phyloP scores from a whole-genome alignment of 2,329 filamentous ascomycete species.

The Gaeumannomyces tritici region DNA sequence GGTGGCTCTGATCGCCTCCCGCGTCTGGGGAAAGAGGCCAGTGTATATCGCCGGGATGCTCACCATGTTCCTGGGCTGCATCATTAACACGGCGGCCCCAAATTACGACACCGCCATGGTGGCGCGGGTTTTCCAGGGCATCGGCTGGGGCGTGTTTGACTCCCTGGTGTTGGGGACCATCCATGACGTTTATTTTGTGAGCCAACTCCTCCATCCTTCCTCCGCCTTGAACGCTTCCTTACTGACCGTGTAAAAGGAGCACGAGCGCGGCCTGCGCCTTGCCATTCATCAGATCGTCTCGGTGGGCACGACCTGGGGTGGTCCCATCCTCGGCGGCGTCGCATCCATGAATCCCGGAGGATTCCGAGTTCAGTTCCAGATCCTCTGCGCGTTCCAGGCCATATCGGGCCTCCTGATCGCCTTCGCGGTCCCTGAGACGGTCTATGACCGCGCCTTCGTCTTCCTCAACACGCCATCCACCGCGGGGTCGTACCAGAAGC shows the following conservation, averaged over 20 bases:
- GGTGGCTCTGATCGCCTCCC: constrained; percentile 29
- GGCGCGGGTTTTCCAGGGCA: constrained; percentile 42
- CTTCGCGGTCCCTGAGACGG: constrained; percentile 41
- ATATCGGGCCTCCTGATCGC: constrained; percentile 35
- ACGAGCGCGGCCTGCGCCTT: constrained; percentile 37
- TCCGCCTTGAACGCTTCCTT: not conserved
- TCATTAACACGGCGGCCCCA: constrained; percentile 38
- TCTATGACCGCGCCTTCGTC: constrained; percentile 33
- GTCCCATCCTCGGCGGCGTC: constrained; percentile 42
- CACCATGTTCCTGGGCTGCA: constrained; percentile 35
- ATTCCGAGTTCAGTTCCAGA: constrained; percentile 38
- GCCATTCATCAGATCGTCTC: constrained; percentile 34
- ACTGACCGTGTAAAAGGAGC: constrained; percentile 30
- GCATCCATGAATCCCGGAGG: constrained; percentile 28
- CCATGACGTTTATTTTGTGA: constrained; percentile 47
- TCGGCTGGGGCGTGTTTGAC: constrained; percentile 52
- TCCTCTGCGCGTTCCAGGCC: constrained; percentile 38
- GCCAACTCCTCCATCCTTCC: constrained; percentile 11
- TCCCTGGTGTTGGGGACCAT: constrained; percentile 41
- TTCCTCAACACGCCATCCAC: constrained; percentile 15
- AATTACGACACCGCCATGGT: constrained; percentile 37
- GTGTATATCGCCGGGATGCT: constrained; percentile 38
- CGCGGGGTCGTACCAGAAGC: constrained; percentile 22
- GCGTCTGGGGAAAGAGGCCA: constrained; percentile 41
- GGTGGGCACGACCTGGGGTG: constrained; percentile 40